Evolutionary conservation across 257 asterid species (phyloP), one percentile per base, ranked within the genome.

Genomic region (Fraxinus cuspidata): DNA sequence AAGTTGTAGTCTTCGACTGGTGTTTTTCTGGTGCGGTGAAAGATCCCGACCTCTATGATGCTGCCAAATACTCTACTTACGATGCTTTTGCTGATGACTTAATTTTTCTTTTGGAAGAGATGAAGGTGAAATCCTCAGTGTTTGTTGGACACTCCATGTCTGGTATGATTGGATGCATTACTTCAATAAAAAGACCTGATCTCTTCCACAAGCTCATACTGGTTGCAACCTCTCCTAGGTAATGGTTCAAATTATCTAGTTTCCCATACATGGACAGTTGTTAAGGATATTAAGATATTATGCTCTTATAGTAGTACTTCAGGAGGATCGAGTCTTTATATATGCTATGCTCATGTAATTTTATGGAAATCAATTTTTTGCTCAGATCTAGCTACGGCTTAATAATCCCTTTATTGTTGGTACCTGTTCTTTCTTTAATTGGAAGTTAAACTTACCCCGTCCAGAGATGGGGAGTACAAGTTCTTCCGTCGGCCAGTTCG

Each of bases 61-160:
- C 88, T 11, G 74, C 27, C 3, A 89, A 78, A 81, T 85, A 91
- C 77, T 85, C 85, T 1, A 78, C 84, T 2, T 92, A 91, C 75
- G 95, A 87, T 32, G 92, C 83, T 27, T 92, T 91, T 81, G 96
- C 88, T 8, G 97, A 92, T 66, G 99, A 94, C 74, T 70, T 94
- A 71, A 89, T 92, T 34, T 56, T 40, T 18, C 78, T 94, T 3
- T 0, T 84, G 78, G 97, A 90, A 19, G 99, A 92, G 82, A 77
- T 92, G 90, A 83, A 88, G 74, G 28, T 92, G 83, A 78, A 80
- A 32, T 84, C 92, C 0, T 78, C 84, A 2, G 87, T 90, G 7
- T 91, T 87, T 56, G 92, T 92, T 66, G 99, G 99, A 10, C 99
- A 94, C 82, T 94, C 99, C 78, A 92, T 92, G 97, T 90, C 99